phyloP scores from a whole-genome alignment of 1,139 yeast genomes.

The Geotrichum klebahnii region DNA sequence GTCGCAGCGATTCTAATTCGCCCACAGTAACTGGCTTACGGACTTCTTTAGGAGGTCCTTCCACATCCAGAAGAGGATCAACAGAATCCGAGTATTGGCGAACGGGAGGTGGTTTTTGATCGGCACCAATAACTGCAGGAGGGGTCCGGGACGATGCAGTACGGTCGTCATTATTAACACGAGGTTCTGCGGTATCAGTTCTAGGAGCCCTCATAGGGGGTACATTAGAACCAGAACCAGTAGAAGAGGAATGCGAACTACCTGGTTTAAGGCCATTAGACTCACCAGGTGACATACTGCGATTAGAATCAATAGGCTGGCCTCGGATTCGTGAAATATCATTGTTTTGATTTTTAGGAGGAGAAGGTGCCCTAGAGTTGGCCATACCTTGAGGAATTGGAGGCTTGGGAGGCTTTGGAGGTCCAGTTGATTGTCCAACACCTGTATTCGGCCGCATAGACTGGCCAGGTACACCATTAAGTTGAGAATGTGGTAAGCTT shows the following conservation, averaged over 20 bases:
- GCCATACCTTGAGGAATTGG: too few relatives aligned
- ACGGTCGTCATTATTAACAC: neutral
- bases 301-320: too few relatives aligned
- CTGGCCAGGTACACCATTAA: too few relatives aligned
- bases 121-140: conserved; percentile 2
- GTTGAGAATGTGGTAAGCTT: too few relatives aligned
- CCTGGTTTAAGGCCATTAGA: neutral
- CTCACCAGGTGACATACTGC: neutral
- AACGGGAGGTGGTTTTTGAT: conserved; percentile 31
- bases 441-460: too few relatives aligned
- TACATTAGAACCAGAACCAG: neutral
- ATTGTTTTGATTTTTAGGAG: too few relatives aligned
- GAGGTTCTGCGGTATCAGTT: neutral
- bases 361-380: too few relatives aligned
- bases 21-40: conserved; percentile 30
- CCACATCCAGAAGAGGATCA: conserved; percentile 9
- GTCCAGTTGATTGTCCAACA: too few relatives aligned
- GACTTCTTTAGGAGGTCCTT: conserved; percentile 18
- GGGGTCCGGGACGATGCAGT: neutral
- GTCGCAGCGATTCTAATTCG: conserved; percentile 35
- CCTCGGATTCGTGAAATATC: too few relatives aligned
- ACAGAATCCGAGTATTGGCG: conserved; percentile 26
- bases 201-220: neutral
- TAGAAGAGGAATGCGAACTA: neutral
- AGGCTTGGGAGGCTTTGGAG: neutral